Evolutionary conservation across 2,329 filamentous ascomycete genomes (phyloP), one percentile per base, ranked within the genome.

Genomic region (Camillea tinctor): DNA sequence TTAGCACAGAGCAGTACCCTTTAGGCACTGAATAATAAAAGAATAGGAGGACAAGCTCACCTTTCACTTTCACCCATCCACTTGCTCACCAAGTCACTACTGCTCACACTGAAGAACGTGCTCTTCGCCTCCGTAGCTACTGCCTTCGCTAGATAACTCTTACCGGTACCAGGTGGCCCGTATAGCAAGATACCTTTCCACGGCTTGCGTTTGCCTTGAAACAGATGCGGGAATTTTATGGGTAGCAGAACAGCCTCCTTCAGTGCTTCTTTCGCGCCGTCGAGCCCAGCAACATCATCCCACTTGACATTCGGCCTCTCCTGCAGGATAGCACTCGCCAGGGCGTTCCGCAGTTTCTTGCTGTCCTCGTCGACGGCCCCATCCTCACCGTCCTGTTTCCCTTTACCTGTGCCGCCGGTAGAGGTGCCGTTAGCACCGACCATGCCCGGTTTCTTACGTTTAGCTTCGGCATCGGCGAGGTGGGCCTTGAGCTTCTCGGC

Each of bases 31-130:
- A n/a, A n/a, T n/a, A n/a, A n/a, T n/a, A 21, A 20, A n/a, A 7
- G 9, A 19, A 24, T 9, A 40, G 50, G 9, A 17, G 26, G 17
- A 55, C 50, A 59, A 20, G 69, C 82, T 54, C 80, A 96, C 92
- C 93, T 87, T 86, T 99, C 95, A 82, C 91, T 96, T 78, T 99
- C 95, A 80, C 95, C 95, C 95, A 99, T 99, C 95, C 95, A 99
- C 75, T 99, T 99, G 76, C 92, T 97, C 62, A 99, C 95, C 76
- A 99, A 77, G 75, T 99, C 95, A 73, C 92, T 96, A 82, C 92
- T 96, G 78, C 92, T 96, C 67, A 99, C 94, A 72, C 93, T 97
- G 84, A 99, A 99, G 75, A 99, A 99, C 3, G 95, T 98, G 77
- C 93, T 97, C 77, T 99, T 98, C 60, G 95, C 95, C 78, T 99